phyloP scores from a whole-genome alignment of 805 yeast species.

The Candida stauntonica region DNA sequence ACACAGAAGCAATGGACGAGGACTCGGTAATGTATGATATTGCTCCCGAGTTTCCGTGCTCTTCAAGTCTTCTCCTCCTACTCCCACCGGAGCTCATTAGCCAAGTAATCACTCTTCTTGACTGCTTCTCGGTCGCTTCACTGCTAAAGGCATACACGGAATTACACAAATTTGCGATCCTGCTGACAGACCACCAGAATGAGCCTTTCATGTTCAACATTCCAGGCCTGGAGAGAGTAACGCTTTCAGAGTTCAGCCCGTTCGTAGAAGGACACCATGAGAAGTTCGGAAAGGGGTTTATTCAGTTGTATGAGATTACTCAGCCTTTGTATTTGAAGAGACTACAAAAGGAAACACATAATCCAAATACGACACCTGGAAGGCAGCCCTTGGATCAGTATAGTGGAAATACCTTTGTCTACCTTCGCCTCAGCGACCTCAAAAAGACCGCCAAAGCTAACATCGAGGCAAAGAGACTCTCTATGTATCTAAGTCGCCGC shows the following conservation, averaged over 20 bases:
- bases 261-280: not conserved
- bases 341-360: conserved; percentile 3
- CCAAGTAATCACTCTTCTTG: conserved; percentile 1
- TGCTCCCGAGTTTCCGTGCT: not conserved
- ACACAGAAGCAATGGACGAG: not conserved
- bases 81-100: conserved; percentile 5
- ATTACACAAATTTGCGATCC: conserved; percentile 2
- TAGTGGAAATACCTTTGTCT: conserved; percentile 2
- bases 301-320: conserved; percentile 4
- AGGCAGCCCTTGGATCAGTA: not conserved
- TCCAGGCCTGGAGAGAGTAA: not conserved
- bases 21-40: not conserved
- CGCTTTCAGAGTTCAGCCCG: not conserved
- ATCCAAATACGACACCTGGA: not conserved
- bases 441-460: conserved; percentile 2
- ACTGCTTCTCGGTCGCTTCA: conserved; percentile 6
- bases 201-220: conserved; percentile 5
- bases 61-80: conserved; percentile 1
- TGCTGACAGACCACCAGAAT: conserved; percentile 3
- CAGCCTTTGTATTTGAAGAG: not conserved
- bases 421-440: conserved; percentile 1
- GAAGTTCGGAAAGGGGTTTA: conserved; percentile 1
- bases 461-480: conserved; percentile 4
- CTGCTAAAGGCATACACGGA: conserved; percentile 3
- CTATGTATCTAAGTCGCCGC: conserved; percentile 2